Conservation (phyloP, 2,329 filamentous ascomycete genomes). For the Nigrograna mackinnonii region DNA sequence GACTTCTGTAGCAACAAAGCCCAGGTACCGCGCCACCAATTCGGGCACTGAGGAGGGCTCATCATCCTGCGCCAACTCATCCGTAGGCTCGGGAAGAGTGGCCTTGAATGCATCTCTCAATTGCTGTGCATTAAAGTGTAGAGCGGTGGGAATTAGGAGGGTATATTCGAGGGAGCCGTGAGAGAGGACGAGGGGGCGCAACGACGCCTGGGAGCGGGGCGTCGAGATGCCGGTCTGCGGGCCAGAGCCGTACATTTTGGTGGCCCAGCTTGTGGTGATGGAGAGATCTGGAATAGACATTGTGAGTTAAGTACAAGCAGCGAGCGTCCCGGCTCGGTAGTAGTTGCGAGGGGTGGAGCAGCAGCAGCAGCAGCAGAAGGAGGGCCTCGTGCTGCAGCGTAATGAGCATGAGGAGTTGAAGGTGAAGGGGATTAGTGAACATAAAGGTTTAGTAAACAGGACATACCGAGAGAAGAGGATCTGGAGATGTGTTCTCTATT, state of each 20-base stretch:
- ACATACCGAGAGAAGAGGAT: too few species aligned
- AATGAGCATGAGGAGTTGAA: too few species aligned
- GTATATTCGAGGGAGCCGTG: constrained; percentile 97
- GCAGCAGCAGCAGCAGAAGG: too few species aligned
- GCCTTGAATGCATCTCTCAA: constrained; percentile 88
- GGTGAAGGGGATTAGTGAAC: too few species aligned
- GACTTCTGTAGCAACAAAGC: constrained; percentile 84
- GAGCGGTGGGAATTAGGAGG: constrained; percentile 90
- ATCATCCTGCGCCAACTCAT: constrained; percentile 96
- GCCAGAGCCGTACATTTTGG: constrained; percentile 82
- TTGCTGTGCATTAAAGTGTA: constrained; percentile 95
- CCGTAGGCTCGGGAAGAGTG: constrained; percentile 85
- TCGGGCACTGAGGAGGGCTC: constrained; percentile 96
- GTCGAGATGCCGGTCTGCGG: constrained; percentile 96
- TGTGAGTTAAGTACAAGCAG: constrained; percentile 9
- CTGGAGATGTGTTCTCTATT: too few species aligned
- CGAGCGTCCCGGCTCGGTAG: background rate
- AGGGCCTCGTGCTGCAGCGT: too few species aligned
- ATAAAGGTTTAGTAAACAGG: too few species aligned
- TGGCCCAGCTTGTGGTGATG: constrained; percentile 1
- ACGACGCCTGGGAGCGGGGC: constrained; percentile 88
- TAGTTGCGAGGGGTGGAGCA: background rate
- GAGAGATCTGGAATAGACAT: constrained; percentile 9
- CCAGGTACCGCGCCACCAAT: constrained; percentile 90
- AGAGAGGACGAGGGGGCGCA: constrained; percentile 85